Evolutionary conservation across 257 asterid species (phyloP).

Genomic region (Solanum piurae): DNA sequence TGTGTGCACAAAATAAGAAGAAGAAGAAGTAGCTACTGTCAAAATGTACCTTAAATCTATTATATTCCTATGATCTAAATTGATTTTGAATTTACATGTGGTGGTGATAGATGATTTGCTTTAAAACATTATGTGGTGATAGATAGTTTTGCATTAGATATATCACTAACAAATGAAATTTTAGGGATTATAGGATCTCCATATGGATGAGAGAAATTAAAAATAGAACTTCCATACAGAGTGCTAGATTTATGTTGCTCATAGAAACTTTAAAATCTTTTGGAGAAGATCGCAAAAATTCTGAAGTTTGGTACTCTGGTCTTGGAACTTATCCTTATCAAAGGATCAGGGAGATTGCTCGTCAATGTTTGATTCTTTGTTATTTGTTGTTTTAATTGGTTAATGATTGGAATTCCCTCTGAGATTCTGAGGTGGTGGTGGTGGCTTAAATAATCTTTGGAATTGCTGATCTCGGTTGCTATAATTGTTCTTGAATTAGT

Average conservation of each 20-base stretch:
- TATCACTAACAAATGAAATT: not conserved
- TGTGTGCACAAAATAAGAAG: not conserved
- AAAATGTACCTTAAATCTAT: not conserved
- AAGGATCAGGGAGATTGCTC: not conserved
- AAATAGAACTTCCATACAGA: not conserved
- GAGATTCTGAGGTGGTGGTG: not conserved
- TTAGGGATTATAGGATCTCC: not conserved
- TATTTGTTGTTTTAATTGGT: not conserved
- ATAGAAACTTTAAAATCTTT: not conserved
- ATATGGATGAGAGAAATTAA: not conserved
- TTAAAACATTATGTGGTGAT: not conserved
- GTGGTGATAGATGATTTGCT: not conserved
- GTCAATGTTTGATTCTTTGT: not conserved
- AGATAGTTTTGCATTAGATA: not conserved
- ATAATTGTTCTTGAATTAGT: not conserved
- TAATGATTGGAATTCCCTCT: not conserved
- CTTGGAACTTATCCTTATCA: not conserved
- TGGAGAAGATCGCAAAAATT: not conserved
- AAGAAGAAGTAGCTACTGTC: not conserved
- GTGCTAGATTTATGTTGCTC: not conserved
- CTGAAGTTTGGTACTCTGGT: not conserved
- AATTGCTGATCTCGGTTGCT: not conserved
- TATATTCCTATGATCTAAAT: not conserved
- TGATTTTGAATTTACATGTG: not conserved
- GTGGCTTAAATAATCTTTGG: not conserved